Evolutionary conservation across 2,329 filamentous ascomycete species (phyloP).

Genomic region (Colletotrichum sp.): DNA sequence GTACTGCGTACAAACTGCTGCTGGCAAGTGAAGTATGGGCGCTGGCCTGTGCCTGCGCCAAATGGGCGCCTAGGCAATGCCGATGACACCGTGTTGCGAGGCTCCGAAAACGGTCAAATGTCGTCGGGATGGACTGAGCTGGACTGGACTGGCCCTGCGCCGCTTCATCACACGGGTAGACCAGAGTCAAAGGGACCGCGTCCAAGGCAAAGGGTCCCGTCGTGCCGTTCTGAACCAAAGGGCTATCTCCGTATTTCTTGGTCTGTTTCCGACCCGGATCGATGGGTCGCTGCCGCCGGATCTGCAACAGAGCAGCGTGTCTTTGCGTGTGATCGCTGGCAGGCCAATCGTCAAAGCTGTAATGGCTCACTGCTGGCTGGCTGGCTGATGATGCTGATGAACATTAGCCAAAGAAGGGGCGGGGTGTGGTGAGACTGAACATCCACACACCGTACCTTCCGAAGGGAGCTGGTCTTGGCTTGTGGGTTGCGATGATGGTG

Average conservation of each 20-base stretch:
- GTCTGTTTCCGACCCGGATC: constrained; percentile 6
- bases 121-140: not conserved
- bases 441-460: not conserved
- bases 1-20: not conserved
- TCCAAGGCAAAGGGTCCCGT: not conserved
- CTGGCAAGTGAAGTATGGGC: not conserved
- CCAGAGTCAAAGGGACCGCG: not conserved
- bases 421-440: constrained; percentile 3
- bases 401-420: not conserved
- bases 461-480: not conserved
- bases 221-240: not conserved
- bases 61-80: constrained; percentile 5
- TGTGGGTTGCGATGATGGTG: not conserved
- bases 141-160: constrained; percentile 2
- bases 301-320: constrained; percentile 6
- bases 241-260: not conserved
- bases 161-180: not conserved
- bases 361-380: not conserved
- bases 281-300: constrained; percentile 10
- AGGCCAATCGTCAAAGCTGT: not conserved
- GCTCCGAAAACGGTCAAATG: constrained; percentile 16
- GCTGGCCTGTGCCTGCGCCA: not conserved
- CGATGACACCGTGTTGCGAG: constrained; percentile 12
- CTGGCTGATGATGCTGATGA: not conserved
- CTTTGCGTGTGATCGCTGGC: constrained; percentile 6